A percentile compares a stretch with the other conserved stretches of the same genome.
Conservation (phyloP, 2,329 filamentous ascomycete genomes). For the Penicillium hesseltinei region DNA sequence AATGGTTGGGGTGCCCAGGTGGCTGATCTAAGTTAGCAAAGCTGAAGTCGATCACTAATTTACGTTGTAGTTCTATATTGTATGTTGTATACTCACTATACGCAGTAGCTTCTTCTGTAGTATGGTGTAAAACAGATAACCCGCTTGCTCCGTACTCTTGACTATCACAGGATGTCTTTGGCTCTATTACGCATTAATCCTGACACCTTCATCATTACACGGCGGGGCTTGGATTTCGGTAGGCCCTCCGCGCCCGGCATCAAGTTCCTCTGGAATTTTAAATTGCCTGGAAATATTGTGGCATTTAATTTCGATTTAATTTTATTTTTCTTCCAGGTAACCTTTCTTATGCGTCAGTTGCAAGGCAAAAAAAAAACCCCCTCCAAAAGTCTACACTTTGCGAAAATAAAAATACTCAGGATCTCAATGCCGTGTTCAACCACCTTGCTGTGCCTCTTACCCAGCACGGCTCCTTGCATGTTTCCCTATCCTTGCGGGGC, state of each 20-base stretch:
- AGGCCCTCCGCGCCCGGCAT: constrained; percentile 10
- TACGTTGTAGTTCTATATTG: not conserved
- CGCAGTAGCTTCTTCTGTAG: not conserved
- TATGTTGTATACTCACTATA: not conserved
- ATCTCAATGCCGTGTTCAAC: constrained; percentile 5
- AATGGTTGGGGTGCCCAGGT: not conserved
- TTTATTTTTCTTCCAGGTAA: constrained; percentile 7
- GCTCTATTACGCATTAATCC: constrained; percentile 1
- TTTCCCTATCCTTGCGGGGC: constrained; percentile 25
- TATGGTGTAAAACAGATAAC: not conserved
- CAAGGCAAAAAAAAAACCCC: not conserved
- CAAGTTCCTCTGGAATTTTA: constrained; percentile 9
- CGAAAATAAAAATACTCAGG: not conserved
- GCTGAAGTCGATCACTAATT: constrained; percentile 12
- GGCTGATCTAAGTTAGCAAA: constrained; percentile 10
- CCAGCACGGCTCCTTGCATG: constrained; percentile 29
- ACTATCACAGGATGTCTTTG: constrained; percentile 1
- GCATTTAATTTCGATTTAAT: not conserved
- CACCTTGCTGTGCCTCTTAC: constrained; percentile 12
- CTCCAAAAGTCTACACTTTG: constrained; percentile 1
- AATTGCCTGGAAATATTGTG: not conserved
- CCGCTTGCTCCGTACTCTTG: constrained; percentile 4
- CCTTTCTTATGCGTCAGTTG: constrained; percentile 20
- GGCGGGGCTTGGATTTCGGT: constrained; percentile 17
- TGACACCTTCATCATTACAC: constrained; percentile 18